A percentile compares a stretch with the other conserved stretches of the same genome.
phyloP scores from a whole-genome alignment of 441 rosid genomes.

The Eugenia klotzschiana region DNA sequence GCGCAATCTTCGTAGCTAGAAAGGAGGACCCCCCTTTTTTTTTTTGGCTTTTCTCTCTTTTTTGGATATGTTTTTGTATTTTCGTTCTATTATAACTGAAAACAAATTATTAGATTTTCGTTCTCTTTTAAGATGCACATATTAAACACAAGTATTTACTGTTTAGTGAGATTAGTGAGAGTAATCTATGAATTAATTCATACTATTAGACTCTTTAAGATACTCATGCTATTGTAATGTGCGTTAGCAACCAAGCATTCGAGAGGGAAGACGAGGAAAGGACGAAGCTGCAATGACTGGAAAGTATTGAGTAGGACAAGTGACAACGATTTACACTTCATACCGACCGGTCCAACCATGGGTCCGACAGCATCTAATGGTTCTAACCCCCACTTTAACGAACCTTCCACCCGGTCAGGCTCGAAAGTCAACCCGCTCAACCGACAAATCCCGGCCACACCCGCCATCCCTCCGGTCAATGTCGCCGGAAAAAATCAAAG shows the following conservation, averaged over 20 bases:
- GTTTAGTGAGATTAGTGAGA: too few species aligned
- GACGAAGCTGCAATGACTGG: not conserved
- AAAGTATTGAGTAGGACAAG: not conserved
- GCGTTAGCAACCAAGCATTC: not conserved
- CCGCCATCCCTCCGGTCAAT: not conserved
- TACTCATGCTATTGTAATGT: too few species aligned
- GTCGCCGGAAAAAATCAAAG: not conserved
- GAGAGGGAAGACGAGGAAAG: not conserved
- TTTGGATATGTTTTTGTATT: not conserved
- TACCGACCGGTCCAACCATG: not conserved
- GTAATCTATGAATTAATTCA: too few species aligned
- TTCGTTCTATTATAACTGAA: not conserved
- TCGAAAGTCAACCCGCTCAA: not conserved
- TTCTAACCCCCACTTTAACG: not conserved
- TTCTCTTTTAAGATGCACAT: not conserved
- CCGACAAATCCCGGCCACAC: not conserved
- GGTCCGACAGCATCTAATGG: not conserved
- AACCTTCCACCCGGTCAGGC: not conserved
- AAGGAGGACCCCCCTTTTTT: not conserved
- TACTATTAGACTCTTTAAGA: too few species aligned
- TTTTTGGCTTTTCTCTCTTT: not conserved
- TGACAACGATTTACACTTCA: not conserved
- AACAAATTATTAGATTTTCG: not conserved
- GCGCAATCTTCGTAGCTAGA: not conserved
- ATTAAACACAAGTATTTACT: not conserved